A percentile compares a stretch with the other conserved stretches of the same genome.
These are phyloP conservation scores for Fallopia convolvulus DNA, from an alignment of 148 eudicot genomes.

Conservation along the genomic window DNA sequence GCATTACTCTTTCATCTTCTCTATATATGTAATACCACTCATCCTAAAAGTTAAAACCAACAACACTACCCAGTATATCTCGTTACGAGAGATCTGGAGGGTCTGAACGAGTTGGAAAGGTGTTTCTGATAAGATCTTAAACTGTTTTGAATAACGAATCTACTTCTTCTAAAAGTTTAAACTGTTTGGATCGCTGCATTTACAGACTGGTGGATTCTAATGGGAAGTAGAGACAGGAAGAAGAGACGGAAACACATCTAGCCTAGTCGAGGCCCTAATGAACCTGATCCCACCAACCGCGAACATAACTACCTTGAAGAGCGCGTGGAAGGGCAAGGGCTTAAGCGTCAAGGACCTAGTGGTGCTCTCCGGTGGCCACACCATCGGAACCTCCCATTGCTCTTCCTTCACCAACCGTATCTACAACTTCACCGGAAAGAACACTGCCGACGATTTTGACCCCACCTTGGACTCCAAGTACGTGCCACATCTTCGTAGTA, in stretches of 20 bases:
- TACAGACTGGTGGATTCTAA: conserved; percentile 26
- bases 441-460: not conserved
- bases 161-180: not conserved
- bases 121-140: too few species aligned
- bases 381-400: conserved; percentile 32
- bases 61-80: too few species aligned
- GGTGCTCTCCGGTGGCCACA: conserved; percentile 49
- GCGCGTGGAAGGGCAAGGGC: conserved; percentile 25
- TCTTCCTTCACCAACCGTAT: conserved; percentile 22
- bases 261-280: conserved; percentile 15
- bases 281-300: conserved; percentile 31
- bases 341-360: conserved; percentile 48
- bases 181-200: not conserved
- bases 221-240: conserved; percentile 47
- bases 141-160: too few species aligned
- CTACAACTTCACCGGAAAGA: conserved; percentile 30
- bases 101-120: too few species aligned
- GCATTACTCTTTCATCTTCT: not conserved
- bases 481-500: not conserved
- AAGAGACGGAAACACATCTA: conserved; percentile 41
- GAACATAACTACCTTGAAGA: conserved; percentile 22
- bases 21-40: not conserved
- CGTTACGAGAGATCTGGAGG: too few species aligned
- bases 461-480: conserved; percentile 1
- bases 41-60: not conserved